These are phyloP conservation scores for Phanerochaete carnosa DNA, from an alignment of 768 basidiomycete species.

Conservation along the genomic window DNA sequence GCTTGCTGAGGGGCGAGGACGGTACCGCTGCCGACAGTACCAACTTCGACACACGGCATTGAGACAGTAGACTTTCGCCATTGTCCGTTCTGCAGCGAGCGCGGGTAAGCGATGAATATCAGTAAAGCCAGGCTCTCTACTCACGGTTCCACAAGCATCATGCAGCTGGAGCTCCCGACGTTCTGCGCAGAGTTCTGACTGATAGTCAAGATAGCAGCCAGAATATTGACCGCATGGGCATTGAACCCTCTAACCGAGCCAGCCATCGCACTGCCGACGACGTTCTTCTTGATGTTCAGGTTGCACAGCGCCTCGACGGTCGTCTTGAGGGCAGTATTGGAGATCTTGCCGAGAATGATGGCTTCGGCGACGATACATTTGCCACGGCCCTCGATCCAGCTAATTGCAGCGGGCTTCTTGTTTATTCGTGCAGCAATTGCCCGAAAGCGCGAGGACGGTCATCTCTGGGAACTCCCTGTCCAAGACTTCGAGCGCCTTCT, in stretches of 20 bases:
- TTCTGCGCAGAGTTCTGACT: constrained; percentile 99
- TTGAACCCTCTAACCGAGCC: constrained; percentile 98
- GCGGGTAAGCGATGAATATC: not conserved
- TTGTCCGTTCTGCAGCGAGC: constrained; percentile 67
- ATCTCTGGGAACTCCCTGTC: constrained; percentile 83
- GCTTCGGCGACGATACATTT: constrained; percentile 98
- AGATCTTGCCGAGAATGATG: constrained; percentile 82
- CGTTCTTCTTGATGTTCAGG: constrained; percentile 95
- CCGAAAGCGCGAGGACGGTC: constrained; percentile 86
- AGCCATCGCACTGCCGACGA: constrained; percentile 97
- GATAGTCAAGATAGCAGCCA: constrained; percentile 93
- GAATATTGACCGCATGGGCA: constrained; percentile 95
- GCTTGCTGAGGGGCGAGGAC: constrained; percentile 86
- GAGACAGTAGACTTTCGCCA: constrained; percentile 87
- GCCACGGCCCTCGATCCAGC: constrained; percentile 99
- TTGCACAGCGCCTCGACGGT: constrained; percentile 87
- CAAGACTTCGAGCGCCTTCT: constrained; percentile 86
- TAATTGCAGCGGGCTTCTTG: constrained; percentile 99
- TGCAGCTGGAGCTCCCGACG: constrained; percentile 97
- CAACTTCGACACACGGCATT: constrained; percentile 99
- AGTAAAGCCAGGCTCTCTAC: constrained; percentile 36
- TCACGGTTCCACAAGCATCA: constrained; percentile 98
- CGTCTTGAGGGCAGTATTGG: constrained; percentile 91
- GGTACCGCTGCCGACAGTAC: constrained; percentile 96
- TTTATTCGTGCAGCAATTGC: constrained; percentile 99